Evolutionary conservation across 106 monocot genomes (phyloP).

Genomic region (Agapanthus africanus): DNA sequence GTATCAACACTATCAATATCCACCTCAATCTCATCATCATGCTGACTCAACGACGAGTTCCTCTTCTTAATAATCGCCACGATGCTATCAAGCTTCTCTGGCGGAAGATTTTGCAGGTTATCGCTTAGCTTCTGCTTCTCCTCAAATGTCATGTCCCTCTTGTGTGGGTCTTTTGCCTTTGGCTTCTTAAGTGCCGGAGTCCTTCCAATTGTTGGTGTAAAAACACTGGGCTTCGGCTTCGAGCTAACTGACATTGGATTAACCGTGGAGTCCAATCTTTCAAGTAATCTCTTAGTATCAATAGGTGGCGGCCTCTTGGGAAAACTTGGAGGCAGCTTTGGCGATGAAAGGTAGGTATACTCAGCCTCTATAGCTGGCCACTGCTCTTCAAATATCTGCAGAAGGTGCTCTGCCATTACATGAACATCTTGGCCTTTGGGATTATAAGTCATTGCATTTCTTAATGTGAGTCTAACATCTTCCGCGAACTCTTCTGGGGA

Average conservation of each 20-base stretch:
- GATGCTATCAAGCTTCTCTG: slow-evolving; percentile 76
- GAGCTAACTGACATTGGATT: slow-evolving; percentile 34
- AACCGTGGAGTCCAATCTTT: slow-evolving; percentile 66
- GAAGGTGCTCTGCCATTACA: slow-evolving; percentile 67
- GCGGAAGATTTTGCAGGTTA: slow-evolving; percentile 76
- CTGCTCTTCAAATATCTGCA: slow-evolving; percentile 56
- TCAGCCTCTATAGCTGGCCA: slow-evolving; percentile 66
- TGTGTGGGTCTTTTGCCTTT: slow-evolving; percentile 80
- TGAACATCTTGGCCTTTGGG: slow-evolving; percentile 86
- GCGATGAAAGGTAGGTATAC: slow-evolving; percentile 18
- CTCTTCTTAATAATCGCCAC: slow-evolving; percentile 95
- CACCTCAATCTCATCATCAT: slow-evolving; percentile 98
- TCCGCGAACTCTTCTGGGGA: slow-evolving; percentile 67
- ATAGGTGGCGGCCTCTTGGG: slow-evolving; percentile 41
- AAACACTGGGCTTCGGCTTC: slow-evolving; percentile 26
- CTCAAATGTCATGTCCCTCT: slow-evolving; percentile 96
- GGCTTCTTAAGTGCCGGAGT: slow-evolving; percentile 73
- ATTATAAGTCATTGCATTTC: slow-evolving; percentile 86
- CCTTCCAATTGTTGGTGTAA: slow-evolving; percentile 22
- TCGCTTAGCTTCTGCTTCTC: slow-evolving; percentile 91
- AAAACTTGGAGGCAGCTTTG: slow-evolving; percentile 7
- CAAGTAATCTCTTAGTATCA: slow-evolving; percentile 36
- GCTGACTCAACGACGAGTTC: slow-evolving; percentile 69
- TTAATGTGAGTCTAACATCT: slow-evolving; percentile 78
- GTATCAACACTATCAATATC: slow-evolving; percentile 93